These are phyloP conservation scores for Staphylotrichum tortipilum DNA, from an alignment of 495 filamentous ascomycete genomes.

Conservation along the genomic window DNA sequence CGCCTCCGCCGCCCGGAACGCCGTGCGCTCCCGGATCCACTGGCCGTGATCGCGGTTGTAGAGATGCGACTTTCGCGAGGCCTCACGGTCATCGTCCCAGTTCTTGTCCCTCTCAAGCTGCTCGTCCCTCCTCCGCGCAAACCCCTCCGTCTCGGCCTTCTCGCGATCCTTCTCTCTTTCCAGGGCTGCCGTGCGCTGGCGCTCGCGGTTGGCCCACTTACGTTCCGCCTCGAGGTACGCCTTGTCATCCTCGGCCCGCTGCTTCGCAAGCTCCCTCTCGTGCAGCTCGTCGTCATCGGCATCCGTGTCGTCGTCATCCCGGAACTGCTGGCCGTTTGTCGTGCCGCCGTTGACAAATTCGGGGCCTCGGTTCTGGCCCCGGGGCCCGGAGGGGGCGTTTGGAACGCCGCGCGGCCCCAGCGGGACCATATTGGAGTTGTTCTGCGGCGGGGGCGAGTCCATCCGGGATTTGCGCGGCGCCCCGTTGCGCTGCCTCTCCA, in stretches of 20 bases:
- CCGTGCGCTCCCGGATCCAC: slow-evolving; percentile 76
- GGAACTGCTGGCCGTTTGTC: slow-evolving; percentile 49
- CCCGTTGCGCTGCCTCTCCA: slow-evolving; percentile 68
- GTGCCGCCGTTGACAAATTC: slow-evolving; percentile 75
- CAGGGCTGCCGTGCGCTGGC: slow-evolving; percentile 70
- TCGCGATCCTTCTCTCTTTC: slow-evolving; percentile 76
- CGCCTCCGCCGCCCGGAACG: slow-evolving; percentile 62
- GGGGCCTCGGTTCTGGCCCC: slow-evolving; percentile 52
- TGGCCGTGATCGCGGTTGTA: slow-evolving; percentile 79
- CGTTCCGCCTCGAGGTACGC: slow-evolving; percentile 78
- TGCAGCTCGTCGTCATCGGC: slow-evolving; percentile 84
- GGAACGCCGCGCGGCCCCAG: slow-evolving; percentile 71
- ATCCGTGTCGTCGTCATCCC: slow-evolving; percentile 82
- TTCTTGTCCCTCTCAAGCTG: slow-evolving; percentile 64
- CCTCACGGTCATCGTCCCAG: slow-evolving; percentile 87
- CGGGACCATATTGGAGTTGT: slow-evolving; percentile 55
- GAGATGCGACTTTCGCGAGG: slow-evolving; percentile 58
- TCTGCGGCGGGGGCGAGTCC: slow-evolving; percentile 58
- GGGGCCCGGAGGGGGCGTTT: slow-evolving; percentile 74
- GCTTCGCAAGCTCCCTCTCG: slow-evolving; percentile 58
- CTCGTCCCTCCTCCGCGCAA: slow-evolving; percentile 41
- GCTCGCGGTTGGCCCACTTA: slow-evolving; percentile 83
- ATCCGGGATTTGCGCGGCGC: slow-evolving; percentile 57
- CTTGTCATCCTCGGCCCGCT: slow-evolving; percentile 67
- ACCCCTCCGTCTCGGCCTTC: slow-evolving; percentile 63